Conservation (phyloP, 345 rosid species). For the Microcos paniculata region DNA sequence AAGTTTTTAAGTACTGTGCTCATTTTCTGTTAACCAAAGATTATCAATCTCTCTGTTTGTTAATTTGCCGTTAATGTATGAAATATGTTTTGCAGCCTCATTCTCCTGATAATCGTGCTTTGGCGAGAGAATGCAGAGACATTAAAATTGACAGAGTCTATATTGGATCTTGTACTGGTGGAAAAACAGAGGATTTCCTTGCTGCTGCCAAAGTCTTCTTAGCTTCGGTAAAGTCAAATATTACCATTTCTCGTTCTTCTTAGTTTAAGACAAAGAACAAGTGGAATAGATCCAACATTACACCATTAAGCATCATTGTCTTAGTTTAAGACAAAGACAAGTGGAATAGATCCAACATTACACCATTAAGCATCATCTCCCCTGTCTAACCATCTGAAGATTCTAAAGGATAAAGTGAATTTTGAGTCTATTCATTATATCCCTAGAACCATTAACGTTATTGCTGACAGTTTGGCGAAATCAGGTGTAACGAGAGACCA, state of each 20-base stretch:
- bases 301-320: too few species aligned
- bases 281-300: too few species aligned
- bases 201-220: constrained; percentile 90
- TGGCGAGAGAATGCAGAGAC: constrained; percentile 98
- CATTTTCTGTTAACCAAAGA: background rate
- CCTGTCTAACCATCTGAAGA: too few species aligned
- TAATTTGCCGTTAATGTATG: background rate
- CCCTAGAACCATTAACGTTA: too few species aligned
- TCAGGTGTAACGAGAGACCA: too few species aligned
- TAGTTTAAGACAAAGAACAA: too few species aligned
- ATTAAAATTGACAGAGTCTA: constrained; percentile 97
- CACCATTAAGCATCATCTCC: background rate
- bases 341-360: too few species aligned
- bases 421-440: too few species aligned
- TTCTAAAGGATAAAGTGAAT: too few species aligned
- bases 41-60: background rate
- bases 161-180: constrained; percentile 99
- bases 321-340: too few species aligned
- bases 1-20: background rate
- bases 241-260: constrained; percentile 4
- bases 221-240: constrained; percentile 54
- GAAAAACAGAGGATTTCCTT: constrained; percentile 89
- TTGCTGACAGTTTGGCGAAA: too few species aligned
- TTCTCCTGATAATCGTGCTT: constrained; percentile 96
- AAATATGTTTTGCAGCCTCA: constrained; percentile 64